Base-by-base conservation (phyloP, 2,329 filamentous ascomycete genomes). In the Leptographium flavum region DNA sequence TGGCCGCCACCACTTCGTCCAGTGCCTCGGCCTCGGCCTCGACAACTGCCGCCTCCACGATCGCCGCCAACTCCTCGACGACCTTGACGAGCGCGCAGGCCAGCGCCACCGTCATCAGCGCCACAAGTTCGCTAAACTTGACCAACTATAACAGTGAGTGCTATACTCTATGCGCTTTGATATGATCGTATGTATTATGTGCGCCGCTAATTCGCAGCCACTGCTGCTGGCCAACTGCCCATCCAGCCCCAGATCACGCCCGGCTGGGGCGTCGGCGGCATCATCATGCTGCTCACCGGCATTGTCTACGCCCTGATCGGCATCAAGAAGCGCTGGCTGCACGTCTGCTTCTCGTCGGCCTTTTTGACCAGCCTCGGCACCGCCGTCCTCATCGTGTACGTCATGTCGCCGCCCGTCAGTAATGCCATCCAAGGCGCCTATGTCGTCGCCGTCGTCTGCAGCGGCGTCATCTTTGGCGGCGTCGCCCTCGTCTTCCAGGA, bases 351-450 rank as follows among this genome's bases (percentile, higher is more conserved):
- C 47, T 92, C 87, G 14, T 76, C 81, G 1, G 83, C 77, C 5
- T 88, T 83, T 54, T 67, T 92, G 23, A 71, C 76, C 21, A 74
- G 79, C 38, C 64, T 95, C 31, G 79, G 83, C 15, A 79, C 92
- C 13, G 77, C 83, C 0, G 82, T 94, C 3, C 68, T 96, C 21
- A 86, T 95, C 45, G 62, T 94, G 38, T 95, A 95, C 58, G 81
- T 95, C 33, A 92, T 93, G 82, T 81, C 72, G 45, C 74, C 80
- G 0, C 87, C 87, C 0, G 74, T 94, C 33, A 76, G 71, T 48
- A 66, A 83, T 58, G 83, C 77, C 0, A 67, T 92, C 3, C 87
- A 95, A 62, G 90, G 87, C 23, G 90, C 79, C 27, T 95, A 92
- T 59, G 74, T 96, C 31, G 83, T 87, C 7, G 88, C 87, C 3